A percentile compares a stretch with the other conserved stretches of the same genome.
Conservation (phyloP, 208 protist genomes). For the Crithidia fasciculata region DNA sequence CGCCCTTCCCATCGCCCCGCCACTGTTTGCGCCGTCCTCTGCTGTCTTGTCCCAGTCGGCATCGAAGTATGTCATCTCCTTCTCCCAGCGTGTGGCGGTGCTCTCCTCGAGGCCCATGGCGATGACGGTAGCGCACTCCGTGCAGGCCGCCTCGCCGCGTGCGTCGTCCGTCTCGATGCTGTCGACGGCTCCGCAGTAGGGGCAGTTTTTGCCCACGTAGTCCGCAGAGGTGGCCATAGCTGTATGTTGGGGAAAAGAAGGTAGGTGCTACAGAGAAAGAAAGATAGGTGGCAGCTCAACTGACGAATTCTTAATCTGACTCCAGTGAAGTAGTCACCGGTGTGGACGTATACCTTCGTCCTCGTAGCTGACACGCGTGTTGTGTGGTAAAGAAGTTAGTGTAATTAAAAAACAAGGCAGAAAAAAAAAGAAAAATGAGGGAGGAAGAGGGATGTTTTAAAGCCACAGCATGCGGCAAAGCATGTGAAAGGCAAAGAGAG, state of each 20-base stretch:
- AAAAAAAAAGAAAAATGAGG: too few relatives aligned
- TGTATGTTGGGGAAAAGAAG: neutral
- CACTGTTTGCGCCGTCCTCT: slow-evolving; percentile 13
- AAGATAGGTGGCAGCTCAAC: too few relatives aligned
- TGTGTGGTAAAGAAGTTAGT: too few relatives aligned
- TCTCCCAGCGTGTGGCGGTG: slow-evolving; percentile 62
- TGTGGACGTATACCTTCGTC: too few relatives aligned
- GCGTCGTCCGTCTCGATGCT: slow-evolving; percentile 76
- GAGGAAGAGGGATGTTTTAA: too few relatives aligned
- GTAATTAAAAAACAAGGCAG: too few relatives aligned
- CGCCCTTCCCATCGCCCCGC: slow-evolving; percentile 17
- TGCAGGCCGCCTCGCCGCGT: slow-evolving; percentile 82
- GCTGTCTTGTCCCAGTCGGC: slow-evolving; percentile 51
- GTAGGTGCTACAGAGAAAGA: too few relatives aligned
- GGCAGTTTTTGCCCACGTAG: slow-evolving; percentile 78
- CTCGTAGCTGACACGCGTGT: too few relatives aligned
- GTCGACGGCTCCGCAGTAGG: slow-evolving; percentile 76
- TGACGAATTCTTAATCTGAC: too few relatives aligned
- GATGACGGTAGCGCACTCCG: slow-evolving; percentile 73
- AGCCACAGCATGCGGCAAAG: too few relatives aligned
- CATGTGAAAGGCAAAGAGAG: too few relatives aligned
- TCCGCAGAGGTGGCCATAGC: slow-evolving; percentile 69
- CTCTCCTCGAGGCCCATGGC: slow-evolving; percentile 86
- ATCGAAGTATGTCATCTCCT: slow-evolving; percentile 75
- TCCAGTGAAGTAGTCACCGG: too few relatives aligned